These are phyloP conservation scores for Saccharomyces pastorianus DNA, from an alignment of 1,139 yeast species.

Conservation along the genomic window DNA sequence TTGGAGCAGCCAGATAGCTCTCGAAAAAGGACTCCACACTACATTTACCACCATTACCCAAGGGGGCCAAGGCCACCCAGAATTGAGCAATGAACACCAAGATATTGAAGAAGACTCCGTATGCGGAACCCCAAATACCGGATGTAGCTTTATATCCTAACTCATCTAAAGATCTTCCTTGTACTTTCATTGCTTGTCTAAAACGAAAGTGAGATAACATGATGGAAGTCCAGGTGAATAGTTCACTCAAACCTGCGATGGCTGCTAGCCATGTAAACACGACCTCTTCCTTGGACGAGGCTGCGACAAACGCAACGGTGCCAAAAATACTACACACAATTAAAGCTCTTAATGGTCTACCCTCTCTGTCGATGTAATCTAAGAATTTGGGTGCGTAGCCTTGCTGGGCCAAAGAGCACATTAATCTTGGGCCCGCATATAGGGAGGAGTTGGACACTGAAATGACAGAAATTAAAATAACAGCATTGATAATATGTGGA, in stretches of 20 bases:
- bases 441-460: constrained; percentile 48
- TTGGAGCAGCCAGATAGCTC: constrained; percentile 52
- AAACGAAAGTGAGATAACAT: constrained; percentile 68
- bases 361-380: constrained; percentile 45
- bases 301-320: constrained; percentile 42
- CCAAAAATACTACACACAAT: constrained; percentile 42
- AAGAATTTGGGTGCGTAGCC: constrained; percentile 54
- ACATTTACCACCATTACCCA: constrained; percentile 20
- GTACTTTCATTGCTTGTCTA: constrained; percentile 58
- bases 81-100: constrained; percentile 62
- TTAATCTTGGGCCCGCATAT: constrained; percentile 52
- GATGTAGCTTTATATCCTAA: constrained; percentile 59
- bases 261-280: constrained; percentile 79
- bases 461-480: constrained; percentile 40
- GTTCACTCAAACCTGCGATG: constrained; percentile 71
- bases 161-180: constrained; percentile 58
- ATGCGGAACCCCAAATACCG: constrained; percentile 62
- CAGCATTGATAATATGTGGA: constrained; percentile 42
- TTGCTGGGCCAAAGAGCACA: constrained; percentile 50
- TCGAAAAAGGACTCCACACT: constrained; percentile 47
- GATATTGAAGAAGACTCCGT: constrained; percentile 53
- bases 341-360: constrained; percentile 53
- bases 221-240: constrained; percentile 80
- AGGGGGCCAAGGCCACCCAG: constrained; percentile 22
- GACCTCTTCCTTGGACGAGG: constrained; percentile 50